A percentile compares a stretch with the other conserved stretches of the same genome.
phyloP scores from a whole-genome alignment of 1,284 basidiomycete genomes.

The Limonomyces culmigenus region DNA sequence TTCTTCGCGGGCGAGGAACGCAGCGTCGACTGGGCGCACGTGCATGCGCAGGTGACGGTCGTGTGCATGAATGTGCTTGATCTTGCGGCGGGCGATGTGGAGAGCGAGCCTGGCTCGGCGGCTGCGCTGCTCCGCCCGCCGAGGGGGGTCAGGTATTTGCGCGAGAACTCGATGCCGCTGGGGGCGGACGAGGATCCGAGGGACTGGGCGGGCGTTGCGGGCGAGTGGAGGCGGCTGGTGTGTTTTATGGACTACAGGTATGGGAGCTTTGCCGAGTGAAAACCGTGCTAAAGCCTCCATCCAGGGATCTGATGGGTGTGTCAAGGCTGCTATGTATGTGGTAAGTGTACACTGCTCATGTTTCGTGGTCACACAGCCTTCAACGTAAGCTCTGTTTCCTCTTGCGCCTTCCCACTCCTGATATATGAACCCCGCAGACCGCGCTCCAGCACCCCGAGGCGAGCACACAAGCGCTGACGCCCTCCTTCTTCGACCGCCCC shows the following conservation, averaged over 20 bases:
- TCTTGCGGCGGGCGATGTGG: neutral
- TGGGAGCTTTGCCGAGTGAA: no score
- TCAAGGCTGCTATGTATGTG: neutral
- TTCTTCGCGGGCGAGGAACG: no score
- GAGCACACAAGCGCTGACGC: no score
- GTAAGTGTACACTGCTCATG: neutral
- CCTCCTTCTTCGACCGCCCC: neutral
- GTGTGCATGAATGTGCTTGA: neutral
- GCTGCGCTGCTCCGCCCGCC: no score
- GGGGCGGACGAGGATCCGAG: neutral
- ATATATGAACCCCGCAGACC: neutral
- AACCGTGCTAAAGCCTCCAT: no score
- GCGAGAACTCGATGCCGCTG: neutral
- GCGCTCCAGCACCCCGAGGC: no score
- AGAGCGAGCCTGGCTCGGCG: no score
- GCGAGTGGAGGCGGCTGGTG: neutral
- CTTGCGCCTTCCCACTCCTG: neutral
- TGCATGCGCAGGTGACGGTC: neutral
- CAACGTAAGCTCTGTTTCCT: neutral
- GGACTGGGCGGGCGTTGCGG: neutral
- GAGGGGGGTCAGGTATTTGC: neutral
- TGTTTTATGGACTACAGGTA: neutral
- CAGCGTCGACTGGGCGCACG: neutral
- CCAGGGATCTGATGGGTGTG: neutral
- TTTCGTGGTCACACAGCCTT: neutral